Evolutionary conservation across 805 yeast species (phyloP), one percentile per base, ranked within the genome.

Genomic region (Candida anglica): DNA sequence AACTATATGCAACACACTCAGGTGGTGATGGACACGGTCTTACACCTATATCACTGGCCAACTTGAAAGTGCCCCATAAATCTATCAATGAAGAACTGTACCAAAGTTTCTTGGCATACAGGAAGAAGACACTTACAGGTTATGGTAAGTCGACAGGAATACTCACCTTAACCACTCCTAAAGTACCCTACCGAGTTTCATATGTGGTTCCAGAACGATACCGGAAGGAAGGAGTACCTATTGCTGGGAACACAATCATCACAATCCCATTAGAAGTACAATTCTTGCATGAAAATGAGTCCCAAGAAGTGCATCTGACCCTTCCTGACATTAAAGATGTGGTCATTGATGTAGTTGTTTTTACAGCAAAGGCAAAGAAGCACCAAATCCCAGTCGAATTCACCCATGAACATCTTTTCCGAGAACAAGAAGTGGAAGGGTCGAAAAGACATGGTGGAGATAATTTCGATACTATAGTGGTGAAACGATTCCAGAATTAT

Each of bases 311-410:
- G 21, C n/a, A n/a, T n/a, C n/a, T 15, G 32, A 40, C 44, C n/a
- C 28, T 47, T 8, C 71, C 71, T 0, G 63, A 59, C n/a, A 44
- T 66, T 32, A 65, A 61, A 40, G 43, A 48, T 3, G 28, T 64
- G 6, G 41, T 47, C n/a, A 45, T 58, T 10, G 71, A 66, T 32
- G 45, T 66, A 34, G 58, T 61, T 16, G 63, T 46, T 4, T 50
- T 57, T n/a, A 61, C 70, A 2, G 46, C 62, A 9, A 38, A 59
- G 20, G 57, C 70, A 2, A 48, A 47, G 15, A 63, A 61, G 31
- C 50, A 63, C 32, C 51, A 43, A 6, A 58, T 66, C 11, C 73
- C 73, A 2, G 48, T 66, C 5, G 70, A 65, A 27, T 44, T 66
- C 39, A 58, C 55, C 37, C 68, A 60, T 34, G 69, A 63, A 17